Base-by-base conservation (phyloP, 2,329 filamentous ascomycete genomes). In the Cadophora luteo-olivacea region DNA sequence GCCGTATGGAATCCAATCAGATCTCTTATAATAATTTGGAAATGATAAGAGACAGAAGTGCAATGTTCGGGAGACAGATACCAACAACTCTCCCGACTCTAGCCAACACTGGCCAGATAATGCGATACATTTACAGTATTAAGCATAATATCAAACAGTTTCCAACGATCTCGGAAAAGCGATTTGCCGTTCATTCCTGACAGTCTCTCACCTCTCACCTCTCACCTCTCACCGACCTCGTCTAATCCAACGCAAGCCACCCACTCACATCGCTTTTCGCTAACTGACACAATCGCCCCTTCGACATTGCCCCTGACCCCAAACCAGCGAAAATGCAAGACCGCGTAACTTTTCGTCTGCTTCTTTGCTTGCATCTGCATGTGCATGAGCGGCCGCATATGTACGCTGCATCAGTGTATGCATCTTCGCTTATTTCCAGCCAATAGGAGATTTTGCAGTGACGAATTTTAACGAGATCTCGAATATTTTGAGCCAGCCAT, bases 391-490 rank as follows among this genome's bases (percentile, higher is more conserved):
- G 33, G 33, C 55, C 55, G 55, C 55, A 58, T 58, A 22, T 29
- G 29, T 32, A 32, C 14, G n/a, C 29, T 29, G 29, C 29, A 29
- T 29, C 29, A 29, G 16, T 32, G 16, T 41, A 66, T 70, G 65
- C 66, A 72, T 68, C 14, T 65, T 73, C 71, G 71, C 69, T 68
- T 71, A 19, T 14, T 36, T 5, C 29, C 36, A 32, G 29, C 70
- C 69, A 72, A 55, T 72, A 41, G 57, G 57, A n/a, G 36, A 60
- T 60, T 60, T 60, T 49, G 45, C 33, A 36, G n/a, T 11, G 19
- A 32, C 54, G 14, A 36, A 14, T 22, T 45, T 45, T 45, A 19
- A 45, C 41, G 41, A 45, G 41, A 45, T 45, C 41, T 45, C 41
- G 14, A 19, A 57, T 32, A 11, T 38, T 9, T 38, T 14, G 8